Percentiles rank a stretch among this genome's conserved stretches.
Conservation (phyloP, 1,284 basidiomycete species). For the Athelia psychrophila region DNA sequence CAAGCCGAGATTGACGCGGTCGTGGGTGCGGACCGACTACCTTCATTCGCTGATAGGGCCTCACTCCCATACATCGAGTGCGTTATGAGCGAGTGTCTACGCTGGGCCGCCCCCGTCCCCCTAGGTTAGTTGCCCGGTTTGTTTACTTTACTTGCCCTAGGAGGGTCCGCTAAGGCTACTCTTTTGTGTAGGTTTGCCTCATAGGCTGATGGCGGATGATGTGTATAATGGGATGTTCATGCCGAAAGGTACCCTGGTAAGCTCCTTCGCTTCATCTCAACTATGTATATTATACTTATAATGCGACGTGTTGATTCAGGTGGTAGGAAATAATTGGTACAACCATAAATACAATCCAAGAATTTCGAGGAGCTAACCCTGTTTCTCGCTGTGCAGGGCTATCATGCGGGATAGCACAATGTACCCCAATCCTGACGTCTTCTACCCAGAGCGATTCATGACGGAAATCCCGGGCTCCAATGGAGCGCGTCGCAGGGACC, state of each 20-base stretch:
- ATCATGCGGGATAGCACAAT: slow-evolving; percentile 45
- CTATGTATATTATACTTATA: too few relatives aligned
- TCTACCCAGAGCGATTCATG: slow-evolving; percentile 49
- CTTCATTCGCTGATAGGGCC: slow-evolving; percentile 45
- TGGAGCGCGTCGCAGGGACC: slow-evolving; percentile 34
- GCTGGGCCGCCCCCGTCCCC: slow-evolving; percentile 53
- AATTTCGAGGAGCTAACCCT: too few relatives aligned
- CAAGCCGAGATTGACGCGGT: slow-evolving; percentile 58
- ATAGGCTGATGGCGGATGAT: slow-evolving; percentile 37
- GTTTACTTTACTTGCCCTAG: neutral
- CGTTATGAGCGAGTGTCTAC: slow-evolving; percentile 41
- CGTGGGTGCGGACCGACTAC: slow-evolving; percentile 46
- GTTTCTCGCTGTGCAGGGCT: slow-evolving; percentile 26
- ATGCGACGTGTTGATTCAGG: too few relatives aligned
- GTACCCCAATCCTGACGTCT: slow-evolving; percentile 43
- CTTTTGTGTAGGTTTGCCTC: slow-evolving; percentile 36
- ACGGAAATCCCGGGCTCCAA: slow-evolving; percentile 26
- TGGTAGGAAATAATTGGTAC: too few relatives aligned
- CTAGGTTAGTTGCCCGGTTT: slow-evolving; percentile 33
- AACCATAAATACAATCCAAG: too few relatives aligned
- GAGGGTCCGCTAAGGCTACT: neutral
- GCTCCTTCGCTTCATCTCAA: too few relatives aligned
- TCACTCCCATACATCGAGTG: slow-evolving; percentile 49
- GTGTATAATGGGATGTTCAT: slow-evolving; percentile 29
- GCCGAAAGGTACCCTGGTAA: slow-evolving; percentile 27